Evolutionary conservation across 2,329 filamentous ascomycete species (phyloP), one percentile per base, ranked within the genome.

Genomic region (Diaporthe vexans): DNA sequence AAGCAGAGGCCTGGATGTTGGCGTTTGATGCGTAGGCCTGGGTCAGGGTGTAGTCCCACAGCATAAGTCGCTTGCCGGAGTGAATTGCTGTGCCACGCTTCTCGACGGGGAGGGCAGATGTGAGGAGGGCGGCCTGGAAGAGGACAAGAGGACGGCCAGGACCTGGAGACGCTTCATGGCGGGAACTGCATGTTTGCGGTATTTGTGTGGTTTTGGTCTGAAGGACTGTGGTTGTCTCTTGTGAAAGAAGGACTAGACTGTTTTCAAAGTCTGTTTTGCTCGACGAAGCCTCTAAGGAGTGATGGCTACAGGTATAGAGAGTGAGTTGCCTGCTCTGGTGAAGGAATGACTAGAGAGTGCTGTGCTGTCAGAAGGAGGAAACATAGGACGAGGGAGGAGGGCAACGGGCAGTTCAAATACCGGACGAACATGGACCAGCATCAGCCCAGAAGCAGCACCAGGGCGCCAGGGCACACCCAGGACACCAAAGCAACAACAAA

Each of bases 41-140:
- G 1, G 83, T 82, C 77, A 84, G 84, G 57, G 84, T 85, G 81
- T 81, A 86, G 77, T 85, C 84, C 84, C 84, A 86, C 43, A 85
- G 81, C 56, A 86, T 81, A 76, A 82, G 81, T 15, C 84, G 80
- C 77, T 86, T 86, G 72, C 52, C 65, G 19, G 52, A 15, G 73
- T 79, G 76, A 73, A 81, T 78, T 70, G 67, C 51, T 58, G 35
- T 37, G 37, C 26, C 67, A 48, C 67, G 67, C 3, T 70, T 70
- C 52, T 56, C 52, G 67, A 70, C 26, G 52, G 67, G 67, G 51
- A 70, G 67, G 37, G 67, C 67, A 13, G 67, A 70, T 58, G 54
- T 48, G 67, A 70, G 67, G 37, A 70, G 51, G 35, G 67, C 52
- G 17, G 67, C 51, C 67, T 70, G 67, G 67, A 70, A 58, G 52